Evolutionary conservation across 2,329 filamentous ascomycete species (phyloP), one percentile per base, ranked within the genome.

Genomic region (Fusarium sp.): DNA sequence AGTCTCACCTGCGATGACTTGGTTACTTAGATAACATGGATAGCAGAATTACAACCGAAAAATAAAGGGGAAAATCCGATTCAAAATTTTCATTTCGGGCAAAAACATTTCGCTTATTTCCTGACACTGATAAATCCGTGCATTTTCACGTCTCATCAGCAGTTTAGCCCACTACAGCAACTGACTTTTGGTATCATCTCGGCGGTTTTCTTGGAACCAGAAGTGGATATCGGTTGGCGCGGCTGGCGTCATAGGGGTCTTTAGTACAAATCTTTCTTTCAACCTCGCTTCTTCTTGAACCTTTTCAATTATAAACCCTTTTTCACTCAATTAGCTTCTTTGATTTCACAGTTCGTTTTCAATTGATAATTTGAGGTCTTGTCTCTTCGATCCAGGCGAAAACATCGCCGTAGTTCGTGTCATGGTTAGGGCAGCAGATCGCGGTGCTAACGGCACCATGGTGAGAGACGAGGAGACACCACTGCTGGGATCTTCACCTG

Each of bases 391-490:
- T 15, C 11, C 14, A 4, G 18, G 27, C 11, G 21, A 20, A 11
- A 20, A n/a, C 4, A 21, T 3, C 25, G 21, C 10, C 11, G 6
- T 11, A 7, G 5, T 31, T 23, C 15, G 21, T 36, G 17, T 23
- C 29, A 69, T 70, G 67, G 50, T 52, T 18, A 43, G 42, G n/a
- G 48, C 14, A 36, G 11, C 17, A 39, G 31, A 29, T 11, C 9
- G 18, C 5, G 13, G 33, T 41, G 51, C 37, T 40, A 27, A 11
- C 23, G 11, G 35, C 43, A 58, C 33, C 14, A 47, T 11, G 6
- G 23, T 40, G 15, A 57, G 51, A 47, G 55, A 71, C 6, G 70
- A 72, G 33, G 68, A 72, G 39, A 65, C 70, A 31, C 70, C 70
- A 18, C 33, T 72, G 4, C 42, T 72, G 8, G 53, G 48, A 27